Evolutionary conservation across 257 asterid genomes (phyloP), one percentile per base, ranked within the genome.

Genomic region (Gardenia jasminoides): DNA sequence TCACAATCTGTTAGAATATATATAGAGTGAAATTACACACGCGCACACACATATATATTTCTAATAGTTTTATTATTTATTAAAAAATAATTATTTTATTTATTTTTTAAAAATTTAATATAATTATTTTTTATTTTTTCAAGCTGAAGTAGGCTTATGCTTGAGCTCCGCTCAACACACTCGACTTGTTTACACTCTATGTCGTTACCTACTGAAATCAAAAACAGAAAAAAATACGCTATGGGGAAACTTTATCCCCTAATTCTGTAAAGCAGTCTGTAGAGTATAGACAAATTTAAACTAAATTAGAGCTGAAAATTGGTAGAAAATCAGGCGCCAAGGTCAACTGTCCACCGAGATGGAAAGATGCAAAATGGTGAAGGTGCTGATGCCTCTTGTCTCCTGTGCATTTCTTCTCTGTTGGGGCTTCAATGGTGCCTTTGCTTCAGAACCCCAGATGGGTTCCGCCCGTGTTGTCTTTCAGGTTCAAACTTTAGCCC

Each of bases 401-500:
- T 76, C 48, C 52, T 31, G 22, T 67, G 77, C 74, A 52, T 84
- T 67, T 74, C 50, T 77, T 46, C 24, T 74, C 9, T 39, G 48
- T 46, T 79, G 72, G 82, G 70, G 58, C 64, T 6, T 79, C 36
- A 65, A 33, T 72, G 73, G 24, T 26, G 80, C 76, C 22, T 28
- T 66, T 77, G 84, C 83, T 19, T 43, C 47, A 48, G 88, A 82
- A 74, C 86, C 88, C 39, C 61, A 78, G 50, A 76, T 82, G 86
- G 84, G 86, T 59, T 77, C 86, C 13, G 72, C 80, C 26, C 86
- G 86, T 33, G 84, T 82, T 62, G 88, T 85, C 33, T 85, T 85
- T 73, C 86, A 85, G 88, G 88, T 82, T 39, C 30, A 62, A 19
- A 10, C 24, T 59, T 62, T 31, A 16, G 33, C 43, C 59, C 39